Evolutionary conservation across 768 basidiomycete genomes (phyloP).

Genomic region (Suillus placidus): DNA sequence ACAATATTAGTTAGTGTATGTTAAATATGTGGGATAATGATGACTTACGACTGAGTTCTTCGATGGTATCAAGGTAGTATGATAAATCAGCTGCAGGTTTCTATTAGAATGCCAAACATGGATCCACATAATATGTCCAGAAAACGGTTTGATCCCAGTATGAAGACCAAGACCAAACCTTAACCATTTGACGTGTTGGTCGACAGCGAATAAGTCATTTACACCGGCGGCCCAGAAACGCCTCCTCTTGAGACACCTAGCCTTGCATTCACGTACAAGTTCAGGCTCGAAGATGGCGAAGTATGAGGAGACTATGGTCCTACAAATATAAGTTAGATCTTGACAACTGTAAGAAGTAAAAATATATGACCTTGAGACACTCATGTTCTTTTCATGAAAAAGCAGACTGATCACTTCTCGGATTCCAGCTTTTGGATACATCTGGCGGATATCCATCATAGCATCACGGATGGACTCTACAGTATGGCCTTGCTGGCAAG

Average conservation of each 20-base stretch:
- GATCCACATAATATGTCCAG: no score
- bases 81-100: no score
- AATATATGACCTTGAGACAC: background rate
- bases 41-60: no score
- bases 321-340: background rate
- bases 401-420: background rate
- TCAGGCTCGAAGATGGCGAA: conserved; percentile 20
- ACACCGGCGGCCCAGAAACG: conserved; percentile 29
- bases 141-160: no score
- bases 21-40: no score
- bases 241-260: conserved; percentile 27
- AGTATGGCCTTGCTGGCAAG: background rate
- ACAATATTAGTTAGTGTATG: no score
- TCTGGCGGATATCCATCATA: background rate
- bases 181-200: no score
- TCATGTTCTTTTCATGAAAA: background rate
- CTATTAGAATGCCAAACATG: no score
- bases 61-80: no score
- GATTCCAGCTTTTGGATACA: background rate
- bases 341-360: background rate
- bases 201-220: no score
- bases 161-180: no score
- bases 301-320: background rate
- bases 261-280: conserved; percentile 21
- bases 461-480: background rate